Conservation (phyloP, 345 rosid genomes). For the Citrus inodora region DNA sequence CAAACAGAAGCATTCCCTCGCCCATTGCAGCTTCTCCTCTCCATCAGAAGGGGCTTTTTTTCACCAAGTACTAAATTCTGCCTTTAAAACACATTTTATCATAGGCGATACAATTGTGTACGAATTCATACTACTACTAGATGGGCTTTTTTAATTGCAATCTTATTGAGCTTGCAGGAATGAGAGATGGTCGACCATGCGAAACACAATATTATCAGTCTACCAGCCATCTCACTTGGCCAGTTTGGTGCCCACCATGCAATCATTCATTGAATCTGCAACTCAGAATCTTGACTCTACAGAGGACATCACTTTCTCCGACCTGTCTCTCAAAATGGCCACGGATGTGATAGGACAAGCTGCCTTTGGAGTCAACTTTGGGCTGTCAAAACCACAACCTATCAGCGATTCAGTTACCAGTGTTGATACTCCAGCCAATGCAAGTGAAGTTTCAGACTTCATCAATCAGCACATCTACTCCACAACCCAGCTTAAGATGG, state of each 20-base stretch:
- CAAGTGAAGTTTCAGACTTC: conserved; percentile 54
- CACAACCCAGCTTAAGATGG: conserved; percentile 92
- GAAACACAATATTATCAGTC: conserved; percentile 77
- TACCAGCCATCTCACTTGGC: conserved; percentile 87
- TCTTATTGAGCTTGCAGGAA: conserved; percentile 44
- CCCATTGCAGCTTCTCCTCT: conserved; percentile 93
- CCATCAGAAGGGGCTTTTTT: conserved; percentile 94
- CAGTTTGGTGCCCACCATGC: conserved; percentile 78
- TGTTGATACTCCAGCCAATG: conserved; percentile 14
- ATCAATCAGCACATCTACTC: conserved; percentile 86
- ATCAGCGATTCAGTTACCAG: conserved; percentile 15
- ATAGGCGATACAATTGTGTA: neutral
- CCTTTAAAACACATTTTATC: neutral
- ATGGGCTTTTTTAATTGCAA: neutral
- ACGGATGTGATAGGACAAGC: conserved; percentile 91
- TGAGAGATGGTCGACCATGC: conserved; percentile 80
- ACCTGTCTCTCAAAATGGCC: conserved; percentile 72
- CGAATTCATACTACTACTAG: neutral
- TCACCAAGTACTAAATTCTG: conserved; percentile 52
- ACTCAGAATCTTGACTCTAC: conserved; percentile 44
- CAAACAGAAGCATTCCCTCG: conserved; percentile 91
- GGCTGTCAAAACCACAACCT: conserved; percentile 49
- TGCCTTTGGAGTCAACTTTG: conserved; percentile 79
- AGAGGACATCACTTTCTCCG: conserved; percentile 59
- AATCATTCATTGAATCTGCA: conserved; percentile 57